Conservation (phyloP, 2,329 filamentous ascomycete species). For the Beauveria bassiana region DNA sequence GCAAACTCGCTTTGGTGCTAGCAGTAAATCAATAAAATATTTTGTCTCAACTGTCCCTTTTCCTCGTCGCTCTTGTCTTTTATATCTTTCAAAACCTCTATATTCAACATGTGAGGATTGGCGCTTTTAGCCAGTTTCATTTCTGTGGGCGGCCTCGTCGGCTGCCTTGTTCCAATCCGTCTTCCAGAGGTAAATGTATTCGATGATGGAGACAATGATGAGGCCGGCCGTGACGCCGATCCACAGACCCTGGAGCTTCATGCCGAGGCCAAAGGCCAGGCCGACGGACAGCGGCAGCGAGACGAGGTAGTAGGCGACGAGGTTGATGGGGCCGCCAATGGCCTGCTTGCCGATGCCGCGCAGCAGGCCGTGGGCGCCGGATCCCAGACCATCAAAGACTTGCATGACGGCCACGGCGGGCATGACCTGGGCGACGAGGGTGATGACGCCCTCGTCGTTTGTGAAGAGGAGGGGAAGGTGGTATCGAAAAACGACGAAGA, state of each 20-base stretch:
- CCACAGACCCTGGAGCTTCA: conserved; percentile 79
- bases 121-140: conserved; percentile 33
- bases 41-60: neutral
- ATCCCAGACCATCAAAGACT: conserved; percentile 74
- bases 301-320: conserved; percentile 79
- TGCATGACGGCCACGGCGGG: conserved; percentile 85
- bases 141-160: conserved; percentile 44
- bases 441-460: conserved; percentile 61
- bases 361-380: conserved; percentile 75
- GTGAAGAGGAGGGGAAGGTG: conserved; percentile 74
- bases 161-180: conserved; percentile 48
- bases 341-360: conserved; percentile 83
- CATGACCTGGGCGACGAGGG: conserved; percentile 59
- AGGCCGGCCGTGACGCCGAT: conserved; percentile 67
- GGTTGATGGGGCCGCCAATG: conserved; percentile 81
- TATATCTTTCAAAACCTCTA: neutral
- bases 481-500: conserved; percentile 62
- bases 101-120: neutral
- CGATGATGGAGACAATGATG: conserved; percentile 43
- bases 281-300: conserved; percentile 78
- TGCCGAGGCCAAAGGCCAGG: conserved; percentile 67
- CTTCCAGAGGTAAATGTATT: conserved; percentile 44
- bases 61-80: neutral
- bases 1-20: neutral
- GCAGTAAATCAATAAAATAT: neutral